Evolutionary conservation across 441 rosid genomes (phyloP).

Genomic region (Adansonia rubrostipa): DNA sequence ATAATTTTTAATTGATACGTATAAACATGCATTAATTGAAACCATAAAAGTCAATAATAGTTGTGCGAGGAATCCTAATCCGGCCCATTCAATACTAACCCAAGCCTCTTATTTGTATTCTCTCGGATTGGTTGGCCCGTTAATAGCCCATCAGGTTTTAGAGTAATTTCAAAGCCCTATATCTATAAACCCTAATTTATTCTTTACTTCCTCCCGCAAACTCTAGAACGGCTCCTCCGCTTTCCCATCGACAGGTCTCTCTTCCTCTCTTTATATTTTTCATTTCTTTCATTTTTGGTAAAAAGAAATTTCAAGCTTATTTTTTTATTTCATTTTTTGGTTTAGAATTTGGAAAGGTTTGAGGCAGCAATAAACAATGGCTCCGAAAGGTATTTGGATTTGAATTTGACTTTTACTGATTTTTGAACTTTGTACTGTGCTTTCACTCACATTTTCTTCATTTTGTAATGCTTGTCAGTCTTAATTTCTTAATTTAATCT

Average conservation of each 20-base stretch:
- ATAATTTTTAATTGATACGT: too few species aligned
- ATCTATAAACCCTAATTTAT: slow-evolving; percentile 35
- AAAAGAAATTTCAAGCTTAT: not conserved
- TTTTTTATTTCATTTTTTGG: not conserved
- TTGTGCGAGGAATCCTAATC: not conserved
- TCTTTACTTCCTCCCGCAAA: slow-evolving; percentile 10
- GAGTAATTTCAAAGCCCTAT: slow-evolving; percentile 14
- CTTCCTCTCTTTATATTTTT: not conserved
- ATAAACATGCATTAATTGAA: too few species aligned
- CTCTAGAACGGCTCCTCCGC: slow-evolving; percentile 39
- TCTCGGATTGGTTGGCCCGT: not conserved
- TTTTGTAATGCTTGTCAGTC: not conserved
- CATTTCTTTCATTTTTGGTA: not conserved
- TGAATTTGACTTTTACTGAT: not conserved
- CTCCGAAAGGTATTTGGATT: slow-evolving; percentile 49
- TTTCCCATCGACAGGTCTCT: slow-evolving; percentile 26
- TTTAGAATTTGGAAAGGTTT: slow-evolving; percentile 22
- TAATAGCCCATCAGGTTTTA: not conserved
- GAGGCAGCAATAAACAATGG: slow-evolving; percentile 39
- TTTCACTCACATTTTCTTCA: not conserved
- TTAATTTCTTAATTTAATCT: not conserved
- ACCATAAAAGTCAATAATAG: not conserved
- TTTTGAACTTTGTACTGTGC: not conserved
- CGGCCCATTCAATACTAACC: not conserved
- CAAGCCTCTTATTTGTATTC: not conserved